Evolutionary conservation across 1,284 basidiomycete genomes (phyloP).

Genomic region (Ceratobasidium sp.): DNA sequence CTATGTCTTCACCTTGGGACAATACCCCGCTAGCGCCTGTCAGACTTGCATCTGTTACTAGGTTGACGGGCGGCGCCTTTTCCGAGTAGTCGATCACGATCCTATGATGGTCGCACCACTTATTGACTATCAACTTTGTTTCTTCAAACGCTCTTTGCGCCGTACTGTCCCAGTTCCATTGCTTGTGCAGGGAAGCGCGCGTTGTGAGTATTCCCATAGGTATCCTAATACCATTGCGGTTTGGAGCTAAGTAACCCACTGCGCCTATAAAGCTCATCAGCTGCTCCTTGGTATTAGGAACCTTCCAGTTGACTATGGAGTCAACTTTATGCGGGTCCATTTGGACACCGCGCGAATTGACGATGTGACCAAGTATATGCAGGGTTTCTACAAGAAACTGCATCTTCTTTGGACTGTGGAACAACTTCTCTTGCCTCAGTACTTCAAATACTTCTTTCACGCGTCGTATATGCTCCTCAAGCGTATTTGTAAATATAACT

Average conservation of each 20-base stretch:
- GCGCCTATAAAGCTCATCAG: slow-evolving; percentile 45
- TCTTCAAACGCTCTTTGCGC: slow-evolving; percentile 59
- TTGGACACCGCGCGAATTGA: slow-evolving; percentile 55
- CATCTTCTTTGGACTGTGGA: too few relatives aligned
- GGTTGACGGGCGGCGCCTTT: slow-evolving; percentile 49
- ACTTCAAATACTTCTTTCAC: too few relatives aligned
- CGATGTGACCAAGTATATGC: slow-evolving; percentile 48
- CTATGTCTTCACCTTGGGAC: slow-evolving; percentile 52
- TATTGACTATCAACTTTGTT: slow-evolving; percentile 54
- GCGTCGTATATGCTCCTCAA: too few relatives aligned
- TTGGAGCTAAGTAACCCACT: slow-evolving; percentile 44
- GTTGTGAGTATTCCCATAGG: slow-evolving; percentile 52
- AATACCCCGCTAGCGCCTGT: slow-evolving; percentile 51
- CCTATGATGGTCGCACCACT: slow-evolving; percentile 51
- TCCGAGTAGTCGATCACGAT: slow-evolving; percentile 52
- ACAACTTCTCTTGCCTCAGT: too few relatives aligned
- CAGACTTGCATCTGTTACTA: slow-evolving; percentile 51
- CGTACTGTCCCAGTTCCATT: slow-evolving; percentile 56
- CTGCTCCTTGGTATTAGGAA: slow-evolving; percentile 44
- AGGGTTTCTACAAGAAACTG: too few relatives aligned
- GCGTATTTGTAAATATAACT: too few relatives aligned
- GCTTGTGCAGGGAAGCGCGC: slow-evolving; percentile 52
- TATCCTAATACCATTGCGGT: slow-evolving; percentile 27
- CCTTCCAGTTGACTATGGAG: slow-evolving; percentile 45
- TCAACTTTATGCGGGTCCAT: slow-evolving; percentile 47